phyloP scores from a whole-genome alignment of 805 yeast genomes.

The Kazachstania bromeliacearum region DNA sequence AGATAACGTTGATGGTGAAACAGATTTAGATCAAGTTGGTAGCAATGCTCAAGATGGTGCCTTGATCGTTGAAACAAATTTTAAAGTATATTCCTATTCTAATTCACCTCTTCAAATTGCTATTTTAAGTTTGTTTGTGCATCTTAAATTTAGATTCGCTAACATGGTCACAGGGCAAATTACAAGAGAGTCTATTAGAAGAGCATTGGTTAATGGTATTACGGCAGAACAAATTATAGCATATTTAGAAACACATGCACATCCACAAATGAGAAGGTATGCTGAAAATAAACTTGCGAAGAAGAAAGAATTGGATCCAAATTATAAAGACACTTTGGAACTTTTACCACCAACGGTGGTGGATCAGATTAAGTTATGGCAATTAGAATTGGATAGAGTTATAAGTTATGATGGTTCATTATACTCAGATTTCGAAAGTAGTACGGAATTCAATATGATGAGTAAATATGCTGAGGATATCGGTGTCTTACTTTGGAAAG shows the following conservation, averaged over 20 bases:
- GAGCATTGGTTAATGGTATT: conserved; percentile 79
- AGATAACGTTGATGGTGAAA: conserved; percentile 9
- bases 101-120: conserved; percentile 94
- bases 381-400: conserved; percentile 87
- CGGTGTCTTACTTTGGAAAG: conserved; percentile 87
- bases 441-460: conserved; percentile 63
- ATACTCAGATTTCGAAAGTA: conserved; percentile 75
- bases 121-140: conserved; percentile 78
- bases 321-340: conserved; percentile 44
- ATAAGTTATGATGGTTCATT: conserved; percentile 78
- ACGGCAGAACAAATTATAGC: conserved; percentile 91
- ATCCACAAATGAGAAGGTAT: conserved; percentile 72
- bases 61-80: conserved; percentile 85
- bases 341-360: conserved; percentile 91
- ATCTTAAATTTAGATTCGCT: conserved; percentile 71
- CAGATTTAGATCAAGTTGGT: conserved; percentile 25
- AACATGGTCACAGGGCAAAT: conserved; percentile 91
- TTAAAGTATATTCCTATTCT: conserved; percentile 85
- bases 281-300: conserved; percentile 64
- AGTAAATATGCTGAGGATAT: conserved; percentile 78
- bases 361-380: conserved; percentile 95
- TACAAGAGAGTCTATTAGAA: conserved; percentile 83
- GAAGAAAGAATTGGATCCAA: conserved; percentile 48
- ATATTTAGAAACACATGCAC: conserved; percentile 86
- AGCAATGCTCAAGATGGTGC: conserved; percentile 43